Conservation (phyloP, 1,139 yeast species). For the Saccharomycopsis crataegensis region DNA sequence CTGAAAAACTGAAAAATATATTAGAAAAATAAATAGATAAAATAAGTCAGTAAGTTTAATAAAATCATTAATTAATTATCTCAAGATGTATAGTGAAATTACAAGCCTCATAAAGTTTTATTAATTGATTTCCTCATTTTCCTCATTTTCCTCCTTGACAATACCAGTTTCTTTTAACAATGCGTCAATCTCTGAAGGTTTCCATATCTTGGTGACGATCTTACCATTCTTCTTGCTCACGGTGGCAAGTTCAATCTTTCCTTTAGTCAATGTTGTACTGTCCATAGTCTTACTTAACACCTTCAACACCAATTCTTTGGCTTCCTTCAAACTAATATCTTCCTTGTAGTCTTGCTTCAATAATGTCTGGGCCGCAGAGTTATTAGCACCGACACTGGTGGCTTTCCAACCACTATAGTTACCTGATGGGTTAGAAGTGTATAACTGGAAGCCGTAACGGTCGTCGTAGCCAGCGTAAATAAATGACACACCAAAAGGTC, state of each 20-base stretch:
- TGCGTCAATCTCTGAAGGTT: slow-evolving; percentile 64
- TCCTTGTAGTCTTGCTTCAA: slow-evolving; percentile 93
- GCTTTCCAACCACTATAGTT: slow-evolving; percentile 99
- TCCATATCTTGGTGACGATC: slow-evolving; percentile 69
- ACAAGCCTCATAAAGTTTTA: no score
- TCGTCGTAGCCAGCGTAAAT: slow-evolving; percentile 95
- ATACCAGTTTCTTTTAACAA: slow-evolving; percentile 72
- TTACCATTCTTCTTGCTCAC: slow-evolving; percentile 46
- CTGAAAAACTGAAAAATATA: no score
- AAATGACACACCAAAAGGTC: slow-evolving; percentile 97
- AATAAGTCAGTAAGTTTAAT: no score
- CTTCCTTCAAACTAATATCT: slow-evolving; percentile 67
- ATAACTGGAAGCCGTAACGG: slow-evolving; percentile 81
- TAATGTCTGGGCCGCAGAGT: slow-evolving; percentile 91
- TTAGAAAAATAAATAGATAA: no score
- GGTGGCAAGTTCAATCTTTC: slow-evolving; percentile 87
- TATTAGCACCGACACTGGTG: slow-evolving; percentile 93
- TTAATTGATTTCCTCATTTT: slow-evolving; percentile 20
- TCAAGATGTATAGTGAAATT: no score
- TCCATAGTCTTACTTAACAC: slow-evolving; percentile 95
- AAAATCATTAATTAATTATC: no score
- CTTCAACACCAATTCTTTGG: slow-evolving; percentile 82
- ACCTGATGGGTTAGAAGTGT: slow-evolving; percentile 95
- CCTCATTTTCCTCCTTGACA: slow-evolving; percentile 44
- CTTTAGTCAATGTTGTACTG: slow-evolving; percentile 74